These are phyloP conservation scores for Phycomyces blakesleeanus DNA, from an alignment of 192 early-diverging fungal species.

Conservation along the genomic window DNA sequence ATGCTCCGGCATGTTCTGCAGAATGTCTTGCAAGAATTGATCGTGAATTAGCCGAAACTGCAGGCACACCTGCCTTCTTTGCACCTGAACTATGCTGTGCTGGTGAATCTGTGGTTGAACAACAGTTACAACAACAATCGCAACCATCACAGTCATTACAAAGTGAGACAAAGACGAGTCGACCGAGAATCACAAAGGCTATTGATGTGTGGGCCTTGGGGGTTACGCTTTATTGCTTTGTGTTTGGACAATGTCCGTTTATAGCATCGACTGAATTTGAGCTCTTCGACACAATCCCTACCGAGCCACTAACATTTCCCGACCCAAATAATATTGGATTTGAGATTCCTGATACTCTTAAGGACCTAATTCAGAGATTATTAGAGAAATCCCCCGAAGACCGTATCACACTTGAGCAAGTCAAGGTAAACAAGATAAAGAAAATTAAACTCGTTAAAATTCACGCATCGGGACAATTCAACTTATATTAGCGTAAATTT, in stretches of 20 bases:
- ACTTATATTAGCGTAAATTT: not conserved
- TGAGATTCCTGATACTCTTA: constrained; percentile 52
- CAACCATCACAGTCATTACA: not conserved
- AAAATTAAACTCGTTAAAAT: not conserved
- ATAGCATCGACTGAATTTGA: constrained; percentile 95
- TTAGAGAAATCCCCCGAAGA: constrained; percentile 88
- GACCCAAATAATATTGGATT: constrained; percentile 18
- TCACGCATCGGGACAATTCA: not conserved
- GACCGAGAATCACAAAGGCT: constrained; percentile 70
- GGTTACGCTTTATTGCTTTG: constrained; percentile 92
- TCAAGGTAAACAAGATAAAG: constrained; percentile 56
- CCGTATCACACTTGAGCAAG: constrained; percentile 84
- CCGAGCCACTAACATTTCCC: constrained; percentile 59
- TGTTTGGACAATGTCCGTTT: constrained; percentile 93
- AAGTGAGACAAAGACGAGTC: constrained; percentile 1
- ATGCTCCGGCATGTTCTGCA: constrained; percentile 28
- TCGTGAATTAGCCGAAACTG: constrained; percentile 91
- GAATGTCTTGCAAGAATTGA: constrained; percentile 47
- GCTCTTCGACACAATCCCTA: constrained; percentile 88
- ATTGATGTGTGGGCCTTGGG: constrained; percentile 99
- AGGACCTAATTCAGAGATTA: constrained; percentile 70
- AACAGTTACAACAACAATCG: too few species aligned
- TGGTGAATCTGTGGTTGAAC: constrained; percentile 20
- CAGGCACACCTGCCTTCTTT: constrained; percentile 97
- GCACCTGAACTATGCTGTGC: constrained; percentile 94